Conservation (phyloP, 2,329 filamentous ascomycete species). For the Epichloe gansuensis region DNA sequence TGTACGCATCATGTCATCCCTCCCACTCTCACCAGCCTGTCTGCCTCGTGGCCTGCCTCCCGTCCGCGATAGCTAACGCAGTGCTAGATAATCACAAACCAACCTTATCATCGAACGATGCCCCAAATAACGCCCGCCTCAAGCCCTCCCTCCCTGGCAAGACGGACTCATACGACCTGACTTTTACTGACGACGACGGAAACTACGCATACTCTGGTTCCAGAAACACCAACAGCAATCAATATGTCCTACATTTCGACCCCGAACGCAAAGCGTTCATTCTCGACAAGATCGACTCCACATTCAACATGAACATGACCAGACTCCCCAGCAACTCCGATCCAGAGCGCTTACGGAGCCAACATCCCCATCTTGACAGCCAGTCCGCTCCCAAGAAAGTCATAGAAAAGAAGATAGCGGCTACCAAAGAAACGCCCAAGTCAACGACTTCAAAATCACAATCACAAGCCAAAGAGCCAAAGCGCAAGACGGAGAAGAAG, state of each 20-base stretch:
- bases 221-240: conserved; percentile 40
- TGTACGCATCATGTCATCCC: conserved; percentile 31
- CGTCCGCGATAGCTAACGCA: background rate
- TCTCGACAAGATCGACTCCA: conserved; percentile 68
- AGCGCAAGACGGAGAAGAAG: conserved; percentile 21
- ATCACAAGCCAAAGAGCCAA: conserved; percentile 9
- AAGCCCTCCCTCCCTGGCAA: conserved; percentile 36
- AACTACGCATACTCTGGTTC: conserved; percentile 49
- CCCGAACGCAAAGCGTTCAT: conserved; percentile 61
- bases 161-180: conserved; percentile 42
- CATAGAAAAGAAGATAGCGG: conserved; percentile 13
- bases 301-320: conserved; percentile 76
- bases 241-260: conserved; percentile 66
- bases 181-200: conserved; percentile 39
- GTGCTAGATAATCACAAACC: conserved; percentile 49
- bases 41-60: background rate
- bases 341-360: conserved; percentile 47
- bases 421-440: conserved; percentile 12
- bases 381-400: conserved; percentile 14
- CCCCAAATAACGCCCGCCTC: conserved; percentile 35
- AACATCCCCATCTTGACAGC: conserved; percentile 51
- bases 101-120: conserved; percentile 33
- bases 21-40: background rate
- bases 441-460: conserved; percentile 2
- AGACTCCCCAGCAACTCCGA: conserved; percentile 54